phyloP scores from a whole-genome alignment of 1,284 basidiomycete species.

The Tylopilus sp. region DNA sequence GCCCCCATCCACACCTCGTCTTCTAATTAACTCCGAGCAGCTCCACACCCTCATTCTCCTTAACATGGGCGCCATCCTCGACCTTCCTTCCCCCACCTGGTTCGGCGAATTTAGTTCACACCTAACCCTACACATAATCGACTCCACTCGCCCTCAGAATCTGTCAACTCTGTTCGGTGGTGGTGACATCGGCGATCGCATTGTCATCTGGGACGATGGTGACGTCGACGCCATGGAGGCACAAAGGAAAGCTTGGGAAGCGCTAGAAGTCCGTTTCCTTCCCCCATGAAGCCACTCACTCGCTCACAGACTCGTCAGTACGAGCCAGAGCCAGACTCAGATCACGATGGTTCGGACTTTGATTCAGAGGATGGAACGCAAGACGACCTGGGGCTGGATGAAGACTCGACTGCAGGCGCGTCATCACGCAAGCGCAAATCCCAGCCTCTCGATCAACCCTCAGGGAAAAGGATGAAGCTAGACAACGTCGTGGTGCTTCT shows the following conservation, averaged over 20 bases:
- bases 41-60: constrained; percentile 89
- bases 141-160: constrained; percentile 90
- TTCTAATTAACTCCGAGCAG: constrained; percentile 40
- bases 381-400: constrained; percentile 40
- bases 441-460: constrained; percentile 39
- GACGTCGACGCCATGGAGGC: constrained; percentile 62
- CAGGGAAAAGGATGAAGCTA: constrained; percentile 48
- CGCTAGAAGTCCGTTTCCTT: constrained; percentile 58
- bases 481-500: constrained; percentile 39
- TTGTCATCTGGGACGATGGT: constrained; percentile 90
- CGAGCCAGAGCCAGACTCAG: constrained; percentile 69
- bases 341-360: constrained; percentile 52
- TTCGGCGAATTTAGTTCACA: constrained; percentile 64
- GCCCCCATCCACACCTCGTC: background rate
- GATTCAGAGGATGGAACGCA: constrained; percentile 46
- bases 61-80: constrained; percentile 89
- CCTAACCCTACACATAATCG: constrained; percentile 86
- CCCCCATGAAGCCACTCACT: background rate
- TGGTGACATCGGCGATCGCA: constrained; percentile 63
- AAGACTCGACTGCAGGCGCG: constrained; percentile 42
- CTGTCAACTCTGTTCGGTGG: constrained; percentile 84
- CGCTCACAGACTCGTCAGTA: constrained; percentile 44
- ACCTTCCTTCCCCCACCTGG: constrained; percentile 72
- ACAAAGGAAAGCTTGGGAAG: constrained; percentile 74
- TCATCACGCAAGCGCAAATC: constrained; percentile 58